Base-by-base conservation (phyloP, 2,329 filamentous ascomycete species). In the Daldinia sp. region DNA sequence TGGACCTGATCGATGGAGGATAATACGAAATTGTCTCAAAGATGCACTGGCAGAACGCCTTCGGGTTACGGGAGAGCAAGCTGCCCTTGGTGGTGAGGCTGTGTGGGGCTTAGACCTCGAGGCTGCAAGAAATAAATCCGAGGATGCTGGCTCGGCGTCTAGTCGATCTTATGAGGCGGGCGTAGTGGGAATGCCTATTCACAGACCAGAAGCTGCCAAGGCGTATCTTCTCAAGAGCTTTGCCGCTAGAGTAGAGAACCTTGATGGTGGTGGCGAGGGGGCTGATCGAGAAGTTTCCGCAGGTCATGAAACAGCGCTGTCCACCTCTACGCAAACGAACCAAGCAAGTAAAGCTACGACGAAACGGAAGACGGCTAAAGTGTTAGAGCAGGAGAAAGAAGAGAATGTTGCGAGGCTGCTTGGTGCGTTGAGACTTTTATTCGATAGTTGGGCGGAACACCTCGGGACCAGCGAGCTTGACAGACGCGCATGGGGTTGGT, bases 401-500 rank as follows among this genome's bases (percentile, higher is more conserved):
- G 84, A 87, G 63, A 94, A 93, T 73, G 81, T 96, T 1, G 88
- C 88, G 0, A 81, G 90, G 63, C 79, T 97, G 2, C 82, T 97
- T 0, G 90, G 88, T 3, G 90, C 92, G 0, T 81, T 97, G 63
- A 87, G 94, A 68, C 77, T 93, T 20, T 78, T 97, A 1, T 94
- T 89, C 74, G 83, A 86, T 53, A 95, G 92, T 68, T 97, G 93
- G 94, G 84, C 86, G 0, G 80, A 82, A n/a, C 85, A 88, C 33
- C 78, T 97, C 37, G 84, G 80, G 28, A 80, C 81, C 3, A 83
- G 86, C 15, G 92, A 97, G 74, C 82, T 97, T 59, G 92, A 97
- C 76, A 85, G 86, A 68, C 87, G 89, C 66, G 92, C 93, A 18
- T 97, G 93, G 92, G 82, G 82, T 10, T 97, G 93, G 93, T 97